These are phyloP conservation scores for Adiantum capillusveneris DNA, from an alignment of 75 land plant genomes.

Conservation along the genomic window DNA sequence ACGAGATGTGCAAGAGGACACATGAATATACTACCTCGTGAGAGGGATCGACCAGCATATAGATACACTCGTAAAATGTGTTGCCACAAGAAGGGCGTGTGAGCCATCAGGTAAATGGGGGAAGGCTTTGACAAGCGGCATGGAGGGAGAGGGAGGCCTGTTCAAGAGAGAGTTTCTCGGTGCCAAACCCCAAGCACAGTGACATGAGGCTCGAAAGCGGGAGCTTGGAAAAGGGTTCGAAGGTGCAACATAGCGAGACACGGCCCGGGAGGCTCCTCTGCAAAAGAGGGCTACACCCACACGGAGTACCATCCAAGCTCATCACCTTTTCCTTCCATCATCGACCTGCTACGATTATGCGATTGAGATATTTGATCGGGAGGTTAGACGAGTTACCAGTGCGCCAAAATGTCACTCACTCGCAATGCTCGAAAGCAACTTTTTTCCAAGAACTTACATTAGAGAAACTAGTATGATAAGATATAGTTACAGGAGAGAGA, in stretches of 20 bases:
- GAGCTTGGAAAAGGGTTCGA: conserved; percentile 46
- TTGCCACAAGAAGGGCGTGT: conserved; percentile 34
- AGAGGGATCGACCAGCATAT: conserved; percentile 46
- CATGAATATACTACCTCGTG: conserved; percentile 48
- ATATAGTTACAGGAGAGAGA: no score
- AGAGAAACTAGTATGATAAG: no score
- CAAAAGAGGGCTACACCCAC: conserved; percentile 58
- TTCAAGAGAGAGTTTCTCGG: conserved; percentile 19
- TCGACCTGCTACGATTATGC: no score
- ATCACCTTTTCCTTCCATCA: conserved; percentile 3
- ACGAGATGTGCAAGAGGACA: no score
- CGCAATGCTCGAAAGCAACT: no score
- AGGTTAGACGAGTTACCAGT: no score
- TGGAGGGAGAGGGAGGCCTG: conserved; percentile 39
- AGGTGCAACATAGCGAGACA: conserved; percentile 49
- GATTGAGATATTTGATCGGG: no score
- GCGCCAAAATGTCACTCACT: no score
- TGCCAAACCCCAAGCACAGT: conserved; percentile 57
- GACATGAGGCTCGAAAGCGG: conserved; percentile 75
- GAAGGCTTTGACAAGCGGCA: conserved; percentile 30
- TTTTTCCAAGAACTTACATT: no score
- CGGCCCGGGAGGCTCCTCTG: conserved; percentile 15
- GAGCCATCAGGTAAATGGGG: conserved; percentile 38
- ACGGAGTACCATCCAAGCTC: conserved; percentile 52
- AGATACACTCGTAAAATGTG: conserved; percentile 72